Conservation (phyloP, 352 stramenopile genomes). For the Pythium grandisporangium region DNA sequence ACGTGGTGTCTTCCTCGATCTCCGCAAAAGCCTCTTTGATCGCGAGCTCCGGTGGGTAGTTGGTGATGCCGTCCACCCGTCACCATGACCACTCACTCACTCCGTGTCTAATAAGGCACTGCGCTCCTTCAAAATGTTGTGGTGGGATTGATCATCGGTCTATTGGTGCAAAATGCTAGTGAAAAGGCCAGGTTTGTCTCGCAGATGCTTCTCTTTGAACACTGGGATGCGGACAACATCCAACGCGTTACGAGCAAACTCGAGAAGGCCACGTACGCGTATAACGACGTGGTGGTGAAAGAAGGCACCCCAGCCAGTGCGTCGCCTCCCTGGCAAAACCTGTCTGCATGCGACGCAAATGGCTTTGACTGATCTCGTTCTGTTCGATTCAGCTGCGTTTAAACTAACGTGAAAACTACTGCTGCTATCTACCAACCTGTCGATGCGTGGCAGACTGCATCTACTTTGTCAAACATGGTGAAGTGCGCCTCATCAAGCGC, state of each 20-base stretch:
- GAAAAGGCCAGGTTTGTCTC: conserved; percentile 62
- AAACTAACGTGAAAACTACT: no score
- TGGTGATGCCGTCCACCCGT: no score
- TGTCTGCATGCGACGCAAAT: no score
- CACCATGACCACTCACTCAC: no score
- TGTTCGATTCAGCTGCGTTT: no score
- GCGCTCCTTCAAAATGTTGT: no score
- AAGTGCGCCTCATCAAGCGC: conserved; percentile 53
- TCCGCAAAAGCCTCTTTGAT: conserved; percentile 40
- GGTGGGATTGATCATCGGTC: background rate
- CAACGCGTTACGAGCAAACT: conserved; percentile 48
- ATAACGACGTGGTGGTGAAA: conserved; percentile 52
- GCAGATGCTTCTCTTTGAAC: conserved; percentile 29
- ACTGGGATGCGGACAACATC: conserved; percentile 55
- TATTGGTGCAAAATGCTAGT: conserved; percentile 14
- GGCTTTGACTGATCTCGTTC: no score
- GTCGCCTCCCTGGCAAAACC: conserved; percentile 4
- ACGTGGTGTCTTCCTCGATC: conserved; percentile 44
- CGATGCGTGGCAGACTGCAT: conserved; percentile 20
- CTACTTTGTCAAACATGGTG: conserved; percentile 56
- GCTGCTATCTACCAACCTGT: no score
- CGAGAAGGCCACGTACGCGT: conserved; percentile 44
- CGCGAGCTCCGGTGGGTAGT: conserved; percentile 40
- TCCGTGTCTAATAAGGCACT: background rate
- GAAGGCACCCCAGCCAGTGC: conserved; percentile 48